Conservation (phyloP, 805 yeast species). For the Metschnikowia arizonensis region DNA sequence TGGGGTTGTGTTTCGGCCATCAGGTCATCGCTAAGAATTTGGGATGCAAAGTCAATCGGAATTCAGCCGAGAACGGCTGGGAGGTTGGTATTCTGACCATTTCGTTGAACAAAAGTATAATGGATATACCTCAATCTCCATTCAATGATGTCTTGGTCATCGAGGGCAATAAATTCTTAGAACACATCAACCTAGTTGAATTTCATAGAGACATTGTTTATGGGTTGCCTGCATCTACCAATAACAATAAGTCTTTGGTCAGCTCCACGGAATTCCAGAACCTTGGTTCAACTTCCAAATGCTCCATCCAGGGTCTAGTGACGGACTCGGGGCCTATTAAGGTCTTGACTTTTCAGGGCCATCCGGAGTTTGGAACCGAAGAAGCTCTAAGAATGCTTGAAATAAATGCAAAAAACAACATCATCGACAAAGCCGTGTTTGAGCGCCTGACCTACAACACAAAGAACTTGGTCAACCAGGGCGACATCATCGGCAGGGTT, state of each 20-base stretch:
- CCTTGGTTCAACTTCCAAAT: conserved; percentile 52
- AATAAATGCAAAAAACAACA: conserved; percentile 15
- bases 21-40: conserved; percentile 68
- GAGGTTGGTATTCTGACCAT: conserved; percentile 63
- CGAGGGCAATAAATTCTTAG: conserved; percentile 52
- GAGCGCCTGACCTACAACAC: conserved; percentile 30
- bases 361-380: conserved; percentile 67
- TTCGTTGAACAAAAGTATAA: conserved; percentile 38
- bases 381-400: conserved; percentile 26
- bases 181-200: conserved; percentile 34
- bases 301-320: conserved; percentile 64
- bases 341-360: conserved; percentile 78
- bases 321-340: conserved; percentile 40
- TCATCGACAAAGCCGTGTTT: conserved; percentile 24
- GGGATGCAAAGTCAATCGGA: conserved; percentile 56
- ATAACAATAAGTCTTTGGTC: conserved; percentile 9
- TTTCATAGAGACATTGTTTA: conserved; percentile 39
- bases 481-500: conserved; percentile 34
- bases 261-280: conserved; percentile 26
- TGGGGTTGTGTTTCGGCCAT: conserved; percentile 86
- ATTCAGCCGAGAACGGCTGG: conserved; percentile 54
- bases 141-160: conserved; percentile 31
- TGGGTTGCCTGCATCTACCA: conserved; percentile 35
- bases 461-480: conserved; percentile 36
- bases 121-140: conserved; percentile 25